Percentiles rank a stretch among this genome's conserved stretches.
Conservation (phyloP, 305 asterid species). For the Rubia balearica region DNA sequence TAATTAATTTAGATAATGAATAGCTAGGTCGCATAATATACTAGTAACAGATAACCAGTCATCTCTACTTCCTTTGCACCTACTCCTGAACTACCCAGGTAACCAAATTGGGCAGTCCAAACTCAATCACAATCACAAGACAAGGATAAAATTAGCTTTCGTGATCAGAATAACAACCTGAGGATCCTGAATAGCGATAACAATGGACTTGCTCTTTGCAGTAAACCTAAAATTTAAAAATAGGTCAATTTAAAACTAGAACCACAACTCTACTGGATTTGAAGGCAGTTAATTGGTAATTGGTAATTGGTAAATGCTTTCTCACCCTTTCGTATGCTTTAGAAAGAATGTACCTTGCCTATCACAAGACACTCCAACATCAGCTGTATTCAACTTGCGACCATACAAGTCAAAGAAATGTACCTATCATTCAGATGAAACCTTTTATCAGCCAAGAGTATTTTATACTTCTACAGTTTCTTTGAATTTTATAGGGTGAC, state of each 20-base stretch:
- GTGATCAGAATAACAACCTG: constrained; percentile 42
- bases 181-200: constrained; percentile 85
- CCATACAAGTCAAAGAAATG: constrained; percentile 86
- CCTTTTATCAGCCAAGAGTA: background rate
- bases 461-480: background rate
- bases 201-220: constrained; percentile 46
- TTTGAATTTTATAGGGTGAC: background rate
- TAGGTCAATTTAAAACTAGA: constrained; percentile 8
- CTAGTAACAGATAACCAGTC: background rate
- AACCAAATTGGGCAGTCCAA: background rate
- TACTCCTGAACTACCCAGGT: background rate
- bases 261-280: constrained; percentile 3
- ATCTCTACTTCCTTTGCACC: background rate
- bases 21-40: background rate
- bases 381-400: constrained; percentile 66
- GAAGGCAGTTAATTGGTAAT: background rate
- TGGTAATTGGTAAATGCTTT: constrained; percentile 8
- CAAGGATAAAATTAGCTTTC: background rate
- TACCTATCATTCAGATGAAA: constrained; percentile 43
- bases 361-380: constrained; percentile 90
- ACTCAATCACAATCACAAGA: background rate
- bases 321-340: constrained; percentile 71
- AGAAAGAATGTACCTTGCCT: constrained; percentile 61
- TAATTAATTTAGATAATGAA: background rate
- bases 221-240: constrained; percentile 50